A percentile compares a stretch with the other conserved stretches of the same genome.
Conservation (phyloP, 1,139 yeast species). For the Yamadazyma oceani region DNA sequence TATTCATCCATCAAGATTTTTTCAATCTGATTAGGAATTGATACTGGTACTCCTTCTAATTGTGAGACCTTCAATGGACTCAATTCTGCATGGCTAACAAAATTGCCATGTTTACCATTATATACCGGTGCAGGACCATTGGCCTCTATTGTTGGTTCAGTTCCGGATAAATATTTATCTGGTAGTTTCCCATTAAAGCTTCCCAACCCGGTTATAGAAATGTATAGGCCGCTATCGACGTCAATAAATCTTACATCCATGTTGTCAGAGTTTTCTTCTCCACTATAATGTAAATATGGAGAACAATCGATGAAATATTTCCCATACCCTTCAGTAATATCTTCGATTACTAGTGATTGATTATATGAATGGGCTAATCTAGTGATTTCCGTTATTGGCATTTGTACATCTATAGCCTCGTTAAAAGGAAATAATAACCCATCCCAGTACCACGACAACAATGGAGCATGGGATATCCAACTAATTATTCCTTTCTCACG, state of each 20-base stretch:
- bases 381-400: slow-evolving; percentile 33
- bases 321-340: slow-evolving; percentile 29
- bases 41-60: slow-evolving; percentile 35
- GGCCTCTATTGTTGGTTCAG: slow-evolving; percentile 9
- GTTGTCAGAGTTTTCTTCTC: slow-evolving; percentile 40
- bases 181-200: slow-evolving; percentile 37
- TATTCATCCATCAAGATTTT: slow-evolving; percentile 33
- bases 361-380: slow-evolving; percentile 32
- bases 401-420: slow-evolving; percentile 38
- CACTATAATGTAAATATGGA: slow-evolving; percentile 33
- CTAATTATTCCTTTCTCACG: slow-evolving; percentile 32
- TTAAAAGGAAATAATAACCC: slow-evolving; percentile 41
- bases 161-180: slow-evolving; percentile 23
- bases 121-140: slow-evolving; percentile 26
- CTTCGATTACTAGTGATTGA: slow-evolving; percentile 36
- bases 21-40: slow-evolving; percentile 31
- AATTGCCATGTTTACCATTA: slow-evolving; percentile 50
- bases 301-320: slow-evolving; percentile 45
- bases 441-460: slow-evolving; percentile 44
- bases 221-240: slow-evolving; percentile 69
- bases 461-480: slow-evolving; percentile 45
- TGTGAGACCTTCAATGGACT: slow-evolving; percentile 30
- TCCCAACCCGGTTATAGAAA: slow-evolving; percentile 64
- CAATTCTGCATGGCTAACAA: slow-evolving; percentile 29
- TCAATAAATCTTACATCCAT: slow-evolving; percentile 85